Percentiles rank a stretch among this genome's conserved stretches.
These are phyloP conservation scores for Akebia trifoliata DNA, from an alignment of 164 flowering plant genomes.

Conservation along the genomic window DNA sequence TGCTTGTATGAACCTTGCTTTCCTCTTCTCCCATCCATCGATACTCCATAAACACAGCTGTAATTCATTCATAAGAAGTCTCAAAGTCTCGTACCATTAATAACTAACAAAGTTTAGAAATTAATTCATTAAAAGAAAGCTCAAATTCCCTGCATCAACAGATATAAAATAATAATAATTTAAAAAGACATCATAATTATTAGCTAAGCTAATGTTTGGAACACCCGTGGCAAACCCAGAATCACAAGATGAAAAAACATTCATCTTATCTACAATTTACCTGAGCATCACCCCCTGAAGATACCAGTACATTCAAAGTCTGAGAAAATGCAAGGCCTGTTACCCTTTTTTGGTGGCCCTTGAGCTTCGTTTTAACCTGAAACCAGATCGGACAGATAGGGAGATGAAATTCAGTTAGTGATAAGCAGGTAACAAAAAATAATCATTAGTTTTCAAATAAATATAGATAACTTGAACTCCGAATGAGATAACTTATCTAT, in stretches of 20 bases:
- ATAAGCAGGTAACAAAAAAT: too few relatives aligned
- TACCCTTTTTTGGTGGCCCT: slow-evolving; percentile 61
- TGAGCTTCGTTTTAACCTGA: slow-evolving; percentile 68
- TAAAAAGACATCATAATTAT: too few relatives aligned
- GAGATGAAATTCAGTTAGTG: too few relatives aligned
- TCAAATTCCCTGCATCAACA: too few relatives aligned
- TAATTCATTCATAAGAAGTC: slow-evolving; percentile 7
- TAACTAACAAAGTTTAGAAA: background rate
- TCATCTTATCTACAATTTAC: slow-evolving; percentile 21
- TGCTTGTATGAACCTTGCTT: slow-evolving; percentile 42
- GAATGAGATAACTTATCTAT: too few relatives aligned
- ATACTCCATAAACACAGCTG: slow-evolving; percentile 63
- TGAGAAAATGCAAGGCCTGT: slow-evolving; percentile 77
- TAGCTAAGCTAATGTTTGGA: too few relatives aligned
- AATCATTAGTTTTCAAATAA: too few relatives aligned
- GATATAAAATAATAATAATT: background rate
- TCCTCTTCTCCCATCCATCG: slow-evolving; percentile 72
- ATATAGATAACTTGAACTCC: too few relatives aligned
- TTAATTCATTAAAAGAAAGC: background rate
- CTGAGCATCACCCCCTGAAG: slow-evolving; percentile 82
- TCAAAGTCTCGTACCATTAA: background rate
- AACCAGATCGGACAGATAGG: too few relatives aligned
- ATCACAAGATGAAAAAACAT: background rate
- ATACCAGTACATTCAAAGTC: slow-evolving; percentile 47
- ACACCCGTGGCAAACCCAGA: too few relatives aligned